These are phyloP conservation scores for Stachybotrys chartarum DNA, from an alignment of 2,329 filamentous ascomycete genomes.

Conservation along the genomic window DNA sequence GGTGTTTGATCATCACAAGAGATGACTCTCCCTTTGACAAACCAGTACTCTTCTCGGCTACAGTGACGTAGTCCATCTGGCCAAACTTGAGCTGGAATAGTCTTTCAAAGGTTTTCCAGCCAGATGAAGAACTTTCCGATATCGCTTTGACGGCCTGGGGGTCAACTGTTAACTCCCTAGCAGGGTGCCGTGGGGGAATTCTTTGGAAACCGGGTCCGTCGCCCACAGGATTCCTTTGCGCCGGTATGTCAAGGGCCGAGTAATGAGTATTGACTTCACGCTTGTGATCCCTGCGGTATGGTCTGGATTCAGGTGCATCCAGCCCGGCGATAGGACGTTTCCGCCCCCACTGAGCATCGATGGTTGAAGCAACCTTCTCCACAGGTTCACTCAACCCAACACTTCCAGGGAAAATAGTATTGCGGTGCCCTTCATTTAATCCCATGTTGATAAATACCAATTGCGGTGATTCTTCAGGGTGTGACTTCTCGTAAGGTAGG, in stretches of 20 bases:
- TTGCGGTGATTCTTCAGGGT: background rate
- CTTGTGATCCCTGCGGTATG: background rate
- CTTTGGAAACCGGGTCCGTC: background rate
- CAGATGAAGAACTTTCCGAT: background rate
- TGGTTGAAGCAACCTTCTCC: background rate
- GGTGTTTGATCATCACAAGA: background rate
- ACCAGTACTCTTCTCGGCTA: background rate
- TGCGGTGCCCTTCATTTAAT: background rate
- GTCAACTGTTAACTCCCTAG: background rate
- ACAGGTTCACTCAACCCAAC: background rate
- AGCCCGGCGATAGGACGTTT: background rate
- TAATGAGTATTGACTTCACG: background rate
- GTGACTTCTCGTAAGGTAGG: background rate
- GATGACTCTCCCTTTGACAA: background rate
- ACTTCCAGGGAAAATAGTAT: constrained; percentile 1
- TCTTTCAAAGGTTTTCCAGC: background rate
- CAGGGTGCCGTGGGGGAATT: background rate
- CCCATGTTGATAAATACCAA: background rate
- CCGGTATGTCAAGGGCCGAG: background rate
- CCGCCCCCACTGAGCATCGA: background rate
- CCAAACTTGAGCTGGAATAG: background rate
- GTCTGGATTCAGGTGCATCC: background rate
- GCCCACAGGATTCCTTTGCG: background rate
- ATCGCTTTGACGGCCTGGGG: background rate
- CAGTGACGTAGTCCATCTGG: background rate